Evolutionary conservation across 495 filamentous ascomycete genomes (phyloP).

Genomic region (Trypethelium eluteriae): DNA sequence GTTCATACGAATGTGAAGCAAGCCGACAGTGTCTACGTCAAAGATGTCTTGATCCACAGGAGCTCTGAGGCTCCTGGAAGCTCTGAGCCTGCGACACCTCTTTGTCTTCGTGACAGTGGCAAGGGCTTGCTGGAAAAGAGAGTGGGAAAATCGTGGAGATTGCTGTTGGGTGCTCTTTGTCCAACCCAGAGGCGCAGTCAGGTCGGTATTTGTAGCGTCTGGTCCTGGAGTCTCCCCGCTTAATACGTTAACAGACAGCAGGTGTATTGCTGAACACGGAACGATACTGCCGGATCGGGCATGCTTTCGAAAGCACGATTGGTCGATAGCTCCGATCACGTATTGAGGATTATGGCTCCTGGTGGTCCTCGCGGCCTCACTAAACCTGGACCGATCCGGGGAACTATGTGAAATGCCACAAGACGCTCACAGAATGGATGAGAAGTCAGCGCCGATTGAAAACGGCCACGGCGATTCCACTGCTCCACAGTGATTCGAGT

Average conservation of each 20-base stretch:
- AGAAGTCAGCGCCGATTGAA: constrained; percentile 19
- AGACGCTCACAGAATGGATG: not conserved
- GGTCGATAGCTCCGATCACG: constrained; percentile 22
- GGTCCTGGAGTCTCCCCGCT: constrained; percentile 23
- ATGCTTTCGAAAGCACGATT: constrained; percentile 16
- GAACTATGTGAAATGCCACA: constrained; percentile 16
- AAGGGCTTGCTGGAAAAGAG: constrained; percentile 4
- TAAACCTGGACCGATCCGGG: constrained; percentile 9
- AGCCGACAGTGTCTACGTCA: constrained; percentile 21
- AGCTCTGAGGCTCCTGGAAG: constrained; percentile 8
- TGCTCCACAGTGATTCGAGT: constrained; percentile 9
- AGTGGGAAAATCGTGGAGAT: constrained; percentile 20
- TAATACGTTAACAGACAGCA: constrained; percentile 23
- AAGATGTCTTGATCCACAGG: not conserved
- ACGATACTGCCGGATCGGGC: constrained; percentile 29
- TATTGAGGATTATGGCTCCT: constrained; percentile 21
- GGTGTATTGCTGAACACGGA: constrained; percentile 30
- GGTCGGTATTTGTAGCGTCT: constrained; percentile 31
- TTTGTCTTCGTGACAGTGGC: constrained; percentile 23
- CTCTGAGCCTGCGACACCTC: constrained; percentile 23
- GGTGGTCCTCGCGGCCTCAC: constrained; percentile 18
- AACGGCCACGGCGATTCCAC: constrained; percentile 19
- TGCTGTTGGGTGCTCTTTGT: constrained; percentile 27
- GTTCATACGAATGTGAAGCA: not conserved
- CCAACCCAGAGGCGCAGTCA: constrained; percentile 17